Base-by-base conservation (phyloP, 2,329 filamentous ascomycete genomes). In the Cladosporium cucumerinum region DNA sequence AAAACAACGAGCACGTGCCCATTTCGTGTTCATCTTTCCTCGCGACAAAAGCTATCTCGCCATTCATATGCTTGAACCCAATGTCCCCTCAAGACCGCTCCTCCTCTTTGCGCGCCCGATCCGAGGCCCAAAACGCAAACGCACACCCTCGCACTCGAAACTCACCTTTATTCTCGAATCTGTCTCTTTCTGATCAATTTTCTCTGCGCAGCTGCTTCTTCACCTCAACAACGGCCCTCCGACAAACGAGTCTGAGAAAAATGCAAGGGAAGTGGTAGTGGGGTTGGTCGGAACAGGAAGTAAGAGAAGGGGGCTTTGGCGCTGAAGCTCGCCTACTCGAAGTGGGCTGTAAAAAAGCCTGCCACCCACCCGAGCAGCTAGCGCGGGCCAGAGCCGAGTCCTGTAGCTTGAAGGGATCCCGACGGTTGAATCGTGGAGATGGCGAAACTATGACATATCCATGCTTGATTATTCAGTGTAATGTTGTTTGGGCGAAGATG, bases 331-430 rank as follows among this genome's bases (percentile, higher is more conserved):
- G 59, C 48, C 59, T 52, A 61, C 46, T 51, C 25, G 51, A 55
- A 51, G 60, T 62, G 60, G 60, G 60, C 54, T 62, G 58, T 32
- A 61, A 43, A 62, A 62, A 62, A 62, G 60, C 60, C 60, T 62
- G 60, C 60, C 26, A 21, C 51, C 51, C 26, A 54, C 60, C 39
- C 34, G 36, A 30, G 30, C 32, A 21, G 54, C 60, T 54, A 51
- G 36, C 54, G 30, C 32, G 54, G 54, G 54, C 26, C 51, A 54
- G 48, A 51, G 51, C 51, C 51, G 51, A 54, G 51, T n/a, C 2
- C 16, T 26, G 49, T 52, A 52, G 49, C 49, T 52, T 52, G 25
- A 30, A 26, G 49, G 3, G 26, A 46, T 21, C 39, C 39, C 49
- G 49, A 52, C 25, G 26, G 51, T 54, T 54, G 51, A 54, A 30